Percentiles rank a stretch among this genome's conserved stretches.
These are phyloP conservation scores for Sphagnurus paluster DNA, from an alignment of 1,284 basidiomycete species.

Conservation along the genomic window DNA sequence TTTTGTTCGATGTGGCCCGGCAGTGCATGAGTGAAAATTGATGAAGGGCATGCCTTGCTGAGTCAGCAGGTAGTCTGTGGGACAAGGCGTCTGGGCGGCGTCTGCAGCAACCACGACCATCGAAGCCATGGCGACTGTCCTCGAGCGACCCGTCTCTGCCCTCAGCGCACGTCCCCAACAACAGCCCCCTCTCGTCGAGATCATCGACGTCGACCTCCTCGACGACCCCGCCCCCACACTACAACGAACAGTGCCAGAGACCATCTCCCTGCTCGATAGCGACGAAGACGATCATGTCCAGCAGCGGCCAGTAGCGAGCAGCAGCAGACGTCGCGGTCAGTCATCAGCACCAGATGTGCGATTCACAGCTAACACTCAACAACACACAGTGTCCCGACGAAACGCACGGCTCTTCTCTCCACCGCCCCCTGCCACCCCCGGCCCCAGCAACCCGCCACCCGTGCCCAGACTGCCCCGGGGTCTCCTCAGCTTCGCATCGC, in stretches of 20 bases:
- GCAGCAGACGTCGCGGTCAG: constrained; percentile 9
- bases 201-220: constrained; percentile 40
- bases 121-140: constrained; percentile 27
- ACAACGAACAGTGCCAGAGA: constrained; percentile 6
- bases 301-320: constrained; percentile 5
- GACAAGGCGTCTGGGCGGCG: too few relatives aligned
- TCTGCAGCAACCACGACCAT: constrained; percentile 8
- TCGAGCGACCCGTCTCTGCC: constrained; percentile 26
- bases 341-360: neutral
- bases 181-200: constrained; percentile 28
- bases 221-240: constrained; percentile 22
- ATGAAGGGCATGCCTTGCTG: too few relatives aligned
- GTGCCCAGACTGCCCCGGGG: constrained; percentile 34
- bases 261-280: constrained; percentile 23
- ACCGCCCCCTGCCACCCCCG: constrained; percentile 31
- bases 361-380: neutral
- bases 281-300: constrained; percentile 20
- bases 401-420: constrained; percentile 28
- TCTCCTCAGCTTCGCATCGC: constrained; percentile 27
- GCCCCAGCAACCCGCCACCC: constrained; percentile 27
- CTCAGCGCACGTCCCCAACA: constrained; percentile 18
- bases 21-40: too few relatives aligned
- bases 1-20: too few relatives aligned
- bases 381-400: constrained; percentile 8
- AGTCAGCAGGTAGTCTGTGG: too few relatives aligned